These are phyloP conservation scores for Daldinia eschscholtzii DNA, from an alignment of 2,329 filamentous ascomycete genomes.

Conservation along the genomic window DNA sequence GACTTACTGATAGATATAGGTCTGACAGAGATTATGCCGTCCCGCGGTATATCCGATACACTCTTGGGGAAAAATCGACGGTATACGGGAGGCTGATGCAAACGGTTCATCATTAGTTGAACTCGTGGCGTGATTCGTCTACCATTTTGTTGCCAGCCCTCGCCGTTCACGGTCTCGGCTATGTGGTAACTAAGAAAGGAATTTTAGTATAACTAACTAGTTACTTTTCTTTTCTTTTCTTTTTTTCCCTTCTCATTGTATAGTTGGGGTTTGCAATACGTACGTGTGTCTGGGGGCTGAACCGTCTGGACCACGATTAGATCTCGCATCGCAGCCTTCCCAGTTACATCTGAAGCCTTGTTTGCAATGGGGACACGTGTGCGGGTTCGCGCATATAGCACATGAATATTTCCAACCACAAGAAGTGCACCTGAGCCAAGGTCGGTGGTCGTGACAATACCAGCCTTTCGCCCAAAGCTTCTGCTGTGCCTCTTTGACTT, in stretches of 20 bases:
- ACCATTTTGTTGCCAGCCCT: not conserved
- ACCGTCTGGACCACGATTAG: not conserved
- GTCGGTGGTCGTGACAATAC: conserved; percentile 11
- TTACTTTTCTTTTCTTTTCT: not conserved
- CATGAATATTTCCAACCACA: conserved; percentile 11
- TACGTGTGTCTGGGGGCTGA: not conserved
- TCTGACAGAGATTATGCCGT: not conserved
- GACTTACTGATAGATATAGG: not conserved
- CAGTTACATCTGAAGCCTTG: not conserved
- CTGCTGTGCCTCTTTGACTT: not conserved
- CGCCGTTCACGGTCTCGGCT: no score
- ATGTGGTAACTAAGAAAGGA: not conserved
- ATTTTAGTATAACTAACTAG: not conserved
- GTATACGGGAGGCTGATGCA: not conserved
- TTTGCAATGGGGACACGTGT: conserved; percentile 13
- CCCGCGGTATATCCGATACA: not conserved
- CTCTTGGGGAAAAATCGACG: not conserved
- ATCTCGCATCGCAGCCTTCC: not conserved
- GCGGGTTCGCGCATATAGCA: conserved; percentile 25
- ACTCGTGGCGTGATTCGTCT: not conserved
- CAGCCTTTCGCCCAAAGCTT: conserved; percentile 8
- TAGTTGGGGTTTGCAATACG: not conserved
- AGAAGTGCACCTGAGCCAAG: not conserved
- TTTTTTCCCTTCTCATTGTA: not conserved
- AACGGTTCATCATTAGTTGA: no score